Conservation (phyloP, 2,329 filamentous ascomycete species). For the Didymella glomerata region DNA sequence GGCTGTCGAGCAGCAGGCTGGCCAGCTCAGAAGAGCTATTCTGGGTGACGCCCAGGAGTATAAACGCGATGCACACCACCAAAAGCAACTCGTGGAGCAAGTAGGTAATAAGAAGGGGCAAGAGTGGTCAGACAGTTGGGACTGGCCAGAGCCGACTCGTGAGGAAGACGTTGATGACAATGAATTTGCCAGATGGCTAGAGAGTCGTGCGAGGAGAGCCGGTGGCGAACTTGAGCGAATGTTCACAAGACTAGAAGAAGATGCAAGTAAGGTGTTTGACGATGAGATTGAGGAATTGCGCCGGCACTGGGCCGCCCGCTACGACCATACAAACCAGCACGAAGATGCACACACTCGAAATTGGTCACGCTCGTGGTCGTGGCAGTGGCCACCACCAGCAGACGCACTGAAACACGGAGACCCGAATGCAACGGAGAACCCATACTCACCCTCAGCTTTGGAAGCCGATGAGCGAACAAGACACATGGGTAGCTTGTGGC, state of each 20-base stretch:
- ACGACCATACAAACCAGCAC: not conserved
- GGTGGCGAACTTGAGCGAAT: slow-evolving; percentile 18
- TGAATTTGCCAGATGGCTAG: slow-evolving; percentile 16
- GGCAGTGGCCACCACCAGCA: slow-evolving; percentile 32
- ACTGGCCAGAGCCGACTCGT: slow-evolving; percentile 44
- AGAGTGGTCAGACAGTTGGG: slow-evolving; percentile 48
- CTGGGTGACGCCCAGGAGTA: slow-evolving; percentile 22
- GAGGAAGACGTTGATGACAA: slow-evolving; percentile 26
- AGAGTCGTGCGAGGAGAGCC: slow-evolving; percentile 11
- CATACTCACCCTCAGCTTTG: slow-evolving; percentile 64
- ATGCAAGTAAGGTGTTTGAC: slow-evolving; percentile 13
- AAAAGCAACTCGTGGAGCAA: slow-evolving; percentile 37
- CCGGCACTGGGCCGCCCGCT: slow-evolving; percentile 15
- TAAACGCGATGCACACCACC: slow-evolving; percentile 8
- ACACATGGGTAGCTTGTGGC: slow-evolving; percentile 57
- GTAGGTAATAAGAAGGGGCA: slow-evolving; percentile 44
- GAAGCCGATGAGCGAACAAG: slow-evolving; percentile 56
- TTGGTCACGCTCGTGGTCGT: slow-evolving; percentile 29
- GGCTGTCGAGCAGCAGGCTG: slow-evolving; percentile 36
- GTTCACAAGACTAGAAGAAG: slow-evolving; percentile 17
- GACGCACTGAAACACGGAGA: slow-evolving; percentile 16
- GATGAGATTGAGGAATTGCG: slow-evolving; percentile 18
- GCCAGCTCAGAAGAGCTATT: slow-evolving; percentile 39
- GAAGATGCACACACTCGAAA: slow-evolving; percentile 10
- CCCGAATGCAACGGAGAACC: slow-evolving; percentile 11